Evolutionary conservation across 108 stramenopile species (phyloP).

Genomic region (Skeletonema marinoi): DNA sequence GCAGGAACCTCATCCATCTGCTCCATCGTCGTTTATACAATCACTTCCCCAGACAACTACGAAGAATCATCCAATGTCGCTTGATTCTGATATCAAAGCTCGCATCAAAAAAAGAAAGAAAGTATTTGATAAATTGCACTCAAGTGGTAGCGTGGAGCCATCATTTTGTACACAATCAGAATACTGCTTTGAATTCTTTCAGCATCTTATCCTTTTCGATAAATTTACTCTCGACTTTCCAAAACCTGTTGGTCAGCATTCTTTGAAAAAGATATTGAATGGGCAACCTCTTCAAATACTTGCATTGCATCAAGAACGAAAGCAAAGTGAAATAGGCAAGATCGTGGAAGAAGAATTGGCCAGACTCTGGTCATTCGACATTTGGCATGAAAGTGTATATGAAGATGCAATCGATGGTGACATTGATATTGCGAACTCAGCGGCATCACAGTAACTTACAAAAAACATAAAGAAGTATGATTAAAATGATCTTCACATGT

Average conservation of each 20-base stretch:
- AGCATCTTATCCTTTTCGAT: conserved; percentile 76
- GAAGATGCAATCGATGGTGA: background rate
- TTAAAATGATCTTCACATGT: too few species aligned
- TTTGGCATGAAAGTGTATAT: conserved; percentile 66
- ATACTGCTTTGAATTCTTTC: conserved; percentile 86
- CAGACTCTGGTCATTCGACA: conserved; percentile 74
- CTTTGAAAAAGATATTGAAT: conserved; percentile 55
- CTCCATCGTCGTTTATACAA: conserved; percentile 28
- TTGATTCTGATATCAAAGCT: conserved; percentile 26
- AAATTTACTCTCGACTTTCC: conserved; percentile 73
- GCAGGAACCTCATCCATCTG: conserved; percentile 18
- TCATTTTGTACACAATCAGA: conserved; percentile 57
- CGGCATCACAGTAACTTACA: too few species aligned
- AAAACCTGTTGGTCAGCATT: conserved; percentile 58
- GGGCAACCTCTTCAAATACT: conserved; percentile 76
- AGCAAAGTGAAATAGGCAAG: background rate
- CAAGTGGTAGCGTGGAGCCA: conserved; percentile 17
- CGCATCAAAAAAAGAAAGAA: conserved; percentile 68
- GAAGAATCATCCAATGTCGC: conserved; percentile 28
- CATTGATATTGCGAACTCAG: too few species aligned
- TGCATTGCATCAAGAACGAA: conserved; percentile 46
- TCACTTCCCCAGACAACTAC: conserved; percentile 28
- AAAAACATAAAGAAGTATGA: too few species aligned
- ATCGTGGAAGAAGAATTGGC: conserved; percentile 12
- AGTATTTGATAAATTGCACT: conserved; percentile 61